Base-by-base conservation (phyloP, 2,329 filamentous ascomycete genomes). In the Colletotrichum lini region DNA sequence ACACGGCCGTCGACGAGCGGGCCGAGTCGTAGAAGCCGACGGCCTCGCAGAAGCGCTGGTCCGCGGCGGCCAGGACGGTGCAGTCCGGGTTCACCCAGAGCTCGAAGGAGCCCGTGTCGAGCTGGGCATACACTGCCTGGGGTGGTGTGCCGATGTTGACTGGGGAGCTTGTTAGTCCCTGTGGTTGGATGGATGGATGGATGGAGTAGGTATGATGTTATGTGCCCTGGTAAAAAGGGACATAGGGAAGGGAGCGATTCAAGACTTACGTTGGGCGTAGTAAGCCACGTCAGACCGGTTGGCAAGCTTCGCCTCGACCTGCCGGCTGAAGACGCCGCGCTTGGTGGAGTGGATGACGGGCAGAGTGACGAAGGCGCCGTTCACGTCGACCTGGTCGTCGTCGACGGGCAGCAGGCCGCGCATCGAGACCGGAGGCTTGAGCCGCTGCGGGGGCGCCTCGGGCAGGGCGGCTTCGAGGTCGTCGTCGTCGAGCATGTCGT, bases 41-140 rank as follows among this genome's bases (percentile, higher is more conserved):
- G 10, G 80, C 81, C 16, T 80, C 73, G 77, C 87, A 89, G 75
- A 88, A 88, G 42, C 72, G 77, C 23, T 79, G 75, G 72, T 88
- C 85, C 5, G 81, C 74, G 9, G 75, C 69, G 12, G 77, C 72
- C 18, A 92, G 81, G 2, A 77, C 77, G 9, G 85, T 87, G 75
- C 86, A 89, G 60, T 86, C 84, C 0, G 90, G 86, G 75, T 94
- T 94, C 8, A 90, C 85, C 88, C 88, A 90, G 42, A 90, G 82
- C 80, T 90, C 88, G 74, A 88, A 89, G 12, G 87, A 90, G 56
- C 88, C 88, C 0, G 89, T 90, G 76, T 90, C 88, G 65, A 90
- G 78, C 76, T 89, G 87, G 13, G 89, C 86, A 67, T 82, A 87
- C 61, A 89, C 84, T 2, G 82, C 75, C 73, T 90, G 88, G 1